Percentiles rank a stretch among this genome's conserved stretches.
These are phyloP conservation scores for Thraustotheca clavata DNA, from an alignment of 352 stramenopile genomes.

Conservation along the genomic window DNA sequence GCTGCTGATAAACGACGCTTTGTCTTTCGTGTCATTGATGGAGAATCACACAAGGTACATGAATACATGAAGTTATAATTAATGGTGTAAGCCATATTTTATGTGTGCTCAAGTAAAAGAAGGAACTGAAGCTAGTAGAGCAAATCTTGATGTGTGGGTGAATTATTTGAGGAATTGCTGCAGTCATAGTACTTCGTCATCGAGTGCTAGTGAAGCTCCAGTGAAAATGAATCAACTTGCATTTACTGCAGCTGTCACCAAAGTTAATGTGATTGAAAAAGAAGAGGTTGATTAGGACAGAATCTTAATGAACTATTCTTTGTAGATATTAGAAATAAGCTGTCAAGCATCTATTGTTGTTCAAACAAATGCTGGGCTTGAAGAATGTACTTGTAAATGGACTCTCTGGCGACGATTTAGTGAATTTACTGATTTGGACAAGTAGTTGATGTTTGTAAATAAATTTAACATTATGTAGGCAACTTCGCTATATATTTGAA, in stretches of 20 bases:
- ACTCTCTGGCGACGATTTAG: neutral
- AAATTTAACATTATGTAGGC: neutral
- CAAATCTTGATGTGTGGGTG: constrained; percentile 44
- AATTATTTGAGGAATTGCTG: constrained; percentile 26
- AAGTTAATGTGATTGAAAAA: neutral
- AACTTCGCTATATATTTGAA: constrained; percentile 28
- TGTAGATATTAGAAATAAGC: constrained; percentile 2
- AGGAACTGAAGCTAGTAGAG: constrained; percentile 25
- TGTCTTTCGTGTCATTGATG: constrained; percentile 47
- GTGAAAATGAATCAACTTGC: constrained; percentile 15
- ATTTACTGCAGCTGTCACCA: constrained; percentile 2
- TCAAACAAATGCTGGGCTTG: neutral
- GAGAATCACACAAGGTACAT: neutral
- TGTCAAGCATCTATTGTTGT: neutral
- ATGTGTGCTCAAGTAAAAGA: constrained; percentile 40
- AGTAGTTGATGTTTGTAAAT: neutral
- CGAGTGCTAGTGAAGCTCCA: constrained; percentile 39
- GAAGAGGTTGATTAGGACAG: neutral
- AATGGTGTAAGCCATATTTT: constrained; percentile 30
- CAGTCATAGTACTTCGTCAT: neutral
- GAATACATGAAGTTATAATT: constrained; percentile 7
- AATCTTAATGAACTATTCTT: neutral
- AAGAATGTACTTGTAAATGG: constrained; percentile 12
- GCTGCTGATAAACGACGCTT: constrained; percentile 42
- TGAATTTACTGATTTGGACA: neutral